A percentile compares a stretch with the other conserved stretches of the same genome.
Conservation (phyloP, 1,284 basidiomycete genomes). For the Termitomyces sp. region DNA sequence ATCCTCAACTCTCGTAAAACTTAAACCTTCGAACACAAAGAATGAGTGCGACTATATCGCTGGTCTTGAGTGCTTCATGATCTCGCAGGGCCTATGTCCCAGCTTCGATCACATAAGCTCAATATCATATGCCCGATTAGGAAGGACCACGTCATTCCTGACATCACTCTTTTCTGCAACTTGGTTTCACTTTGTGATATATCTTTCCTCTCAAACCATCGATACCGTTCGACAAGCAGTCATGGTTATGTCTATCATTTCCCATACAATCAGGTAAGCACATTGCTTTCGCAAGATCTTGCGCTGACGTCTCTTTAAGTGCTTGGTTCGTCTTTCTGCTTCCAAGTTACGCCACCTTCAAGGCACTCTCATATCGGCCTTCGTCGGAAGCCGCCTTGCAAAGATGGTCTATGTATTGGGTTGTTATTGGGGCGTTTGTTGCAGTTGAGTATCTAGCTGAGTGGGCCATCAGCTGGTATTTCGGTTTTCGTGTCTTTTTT, state of each 20-base stretch:
- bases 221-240: too few species aligned
- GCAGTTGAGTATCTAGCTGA: conserved; percentile 67
- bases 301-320: conserved; percentile 31
- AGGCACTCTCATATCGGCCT: conserved; percentile 57
- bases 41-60: too few species aligned
- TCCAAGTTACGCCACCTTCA: conserved; percentile 61
- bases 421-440: conserved; percentile 51
- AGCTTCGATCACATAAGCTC: too few species aligned
- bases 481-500: conserved; percentile 13
- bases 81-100: too few species aligned
- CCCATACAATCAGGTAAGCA: conserved; percentile 35
- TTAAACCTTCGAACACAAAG: too few species aligned
- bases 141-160: too few species aligned
- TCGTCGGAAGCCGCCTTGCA: conserved; percentile 54
- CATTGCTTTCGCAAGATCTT: not conserved
- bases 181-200: too few species aligned
- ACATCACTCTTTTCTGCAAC: too few species aligned
- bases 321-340: conserved; percentile 68
- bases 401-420: conserved; percentile 59
- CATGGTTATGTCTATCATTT: conserved; percentile 47
- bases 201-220: too few species aligned
- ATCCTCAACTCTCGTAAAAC: too few species aligned
- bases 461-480: conserved; percentile 69
- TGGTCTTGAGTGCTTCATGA: too few species aligned
- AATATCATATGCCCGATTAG: too few species aligned